Evolutionary conservation across 2,329 filamentous ascomycete species (phyloP).

Genomic region (Ophiocordyceps australis): DNA sequence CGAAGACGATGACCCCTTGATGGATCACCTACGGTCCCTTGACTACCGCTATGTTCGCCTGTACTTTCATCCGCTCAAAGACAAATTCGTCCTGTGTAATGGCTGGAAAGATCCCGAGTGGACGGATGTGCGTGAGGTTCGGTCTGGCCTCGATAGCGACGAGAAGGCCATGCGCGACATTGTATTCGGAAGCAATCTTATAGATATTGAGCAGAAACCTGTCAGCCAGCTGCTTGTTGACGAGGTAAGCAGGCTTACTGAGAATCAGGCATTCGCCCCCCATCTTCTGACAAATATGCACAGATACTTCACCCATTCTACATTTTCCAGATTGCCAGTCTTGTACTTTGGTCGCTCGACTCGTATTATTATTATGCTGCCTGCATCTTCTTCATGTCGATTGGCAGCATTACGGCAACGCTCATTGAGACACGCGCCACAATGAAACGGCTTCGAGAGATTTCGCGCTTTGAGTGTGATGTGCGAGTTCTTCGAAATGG

Average conservation of each 20-base stretch:
- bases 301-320: slow-evolving; percentile 94
- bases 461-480: slow-evolving; percentile 89
- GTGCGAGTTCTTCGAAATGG: slow-evolving; percentile 84
- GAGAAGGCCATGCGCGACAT: slow-evolving; percentile 68
- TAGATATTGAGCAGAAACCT: slow-evolving; percentile 86
- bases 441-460: slow-evolving; percentile 76
- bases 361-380: slow-evolving; percentile 95
- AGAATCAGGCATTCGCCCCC: neutral
- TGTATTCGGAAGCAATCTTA: slow-evolving; percentile 79
- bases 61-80: slow-evolving; percentile 73
- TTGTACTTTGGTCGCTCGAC: slow-evolving; percentile 87
- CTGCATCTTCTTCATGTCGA: slow-evolving; percentile 88
- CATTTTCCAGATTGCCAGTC: slow-evolving; percentile 89
- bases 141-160: slow-evolving; percentile 69
- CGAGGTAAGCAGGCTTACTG: slow-evolving; percentile 34
- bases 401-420: slow-evolving; percentile 79
- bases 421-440: slow-evolving; percentile 83
- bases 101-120: slow-evolving; percentile 91
- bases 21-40: slow-evolving; percentile 57
- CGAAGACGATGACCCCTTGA: slow-evolving; percentile 52
- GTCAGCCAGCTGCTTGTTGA: slow-evolving; percentile 70
- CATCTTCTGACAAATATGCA: neutral
- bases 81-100: slow-evolving; percentile 72
- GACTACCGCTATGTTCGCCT: slow-evolving; percentile 93
- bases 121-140: slow-evolving; percentile 59